Conservation (phyloP, 1,284 basidiomycete genomes). For the Malassezia caprae region DNA sequence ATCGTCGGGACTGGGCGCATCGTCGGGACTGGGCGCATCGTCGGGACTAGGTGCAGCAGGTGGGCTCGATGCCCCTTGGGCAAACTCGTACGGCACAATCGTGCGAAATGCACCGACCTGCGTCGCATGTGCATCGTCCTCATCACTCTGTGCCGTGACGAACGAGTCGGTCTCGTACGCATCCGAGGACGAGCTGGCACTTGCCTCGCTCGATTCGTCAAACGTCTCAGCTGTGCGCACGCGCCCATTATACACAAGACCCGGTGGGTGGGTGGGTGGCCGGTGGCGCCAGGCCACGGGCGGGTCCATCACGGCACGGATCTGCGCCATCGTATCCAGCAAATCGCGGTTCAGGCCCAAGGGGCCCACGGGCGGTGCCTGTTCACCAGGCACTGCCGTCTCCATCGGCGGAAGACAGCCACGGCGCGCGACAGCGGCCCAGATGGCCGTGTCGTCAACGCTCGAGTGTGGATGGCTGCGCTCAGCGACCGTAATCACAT, state of each 20-base stretch:
- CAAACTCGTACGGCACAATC: background rate
- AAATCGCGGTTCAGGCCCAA: background rate
- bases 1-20: too few species aligned
- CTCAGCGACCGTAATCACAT: slow-evolving; percentile 9
- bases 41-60: background rate
- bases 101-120: background rate
- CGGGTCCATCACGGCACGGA: slow-evolving; percentile 1
- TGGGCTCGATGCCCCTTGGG: background rate
- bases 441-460: slow-evolving; percentile 5
- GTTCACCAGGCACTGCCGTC: background rate
- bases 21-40: too few species aligned
- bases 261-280: background rate
- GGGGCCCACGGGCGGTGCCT: background rate
- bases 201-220: background rate
- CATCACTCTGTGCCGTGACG: background rate
- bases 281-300: slow-evolving; percentile 6
- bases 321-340: background rate
- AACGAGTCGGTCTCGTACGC: background rate
- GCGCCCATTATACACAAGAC: background rate
- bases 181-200: background rate
- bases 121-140: background rate
- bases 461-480: background rate
- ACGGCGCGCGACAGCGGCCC: slow-evolving; percentile 10
- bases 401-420: background rate
- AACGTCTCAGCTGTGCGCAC: background rate